These are phyloP conservation scores for Ustilaginoidea virens DNA, from an alignment of 2,329 filamentous ascomycete genomes.

Conservation along the genomic window DNA sequence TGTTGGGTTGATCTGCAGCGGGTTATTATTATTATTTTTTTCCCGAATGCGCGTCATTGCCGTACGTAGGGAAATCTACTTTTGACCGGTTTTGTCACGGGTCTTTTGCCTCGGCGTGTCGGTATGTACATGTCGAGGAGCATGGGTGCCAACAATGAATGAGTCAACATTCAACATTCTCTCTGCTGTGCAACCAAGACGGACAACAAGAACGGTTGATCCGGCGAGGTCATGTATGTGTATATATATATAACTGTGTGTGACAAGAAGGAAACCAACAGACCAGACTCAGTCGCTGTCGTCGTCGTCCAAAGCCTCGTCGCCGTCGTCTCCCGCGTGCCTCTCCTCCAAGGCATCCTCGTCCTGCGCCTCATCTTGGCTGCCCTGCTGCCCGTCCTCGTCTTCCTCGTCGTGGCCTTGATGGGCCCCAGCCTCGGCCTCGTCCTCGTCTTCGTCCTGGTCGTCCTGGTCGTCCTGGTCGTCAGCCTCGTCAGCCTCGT, in stretches of 20 bases:
- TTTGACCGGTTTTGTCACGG: too few species aligned
- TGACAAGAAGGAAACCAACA: background rate
- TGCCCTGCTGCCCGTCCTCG: conserved; percentile 20
- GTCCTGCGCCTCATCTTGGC: conserved; percentile 31
- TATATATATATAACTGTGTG: too few species aligned
- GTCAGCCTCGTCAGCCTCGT: conserved; percentile 15
- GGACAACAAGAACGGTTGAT: too few species aligned
- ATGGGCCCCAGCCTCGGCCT: too few species aligned
- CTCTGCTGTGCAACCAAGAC: too few species aligned
- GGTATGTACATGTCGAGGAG: too few species aligned
- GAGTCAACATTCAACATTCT: too few species aligned
- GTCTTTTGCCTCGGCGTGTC: too few species aligned
- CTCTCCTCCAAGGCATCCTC: conserved; percentile 32
- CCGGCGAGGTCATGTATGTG: too few species aligned
- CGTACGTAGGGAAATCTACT: too few species aligned
- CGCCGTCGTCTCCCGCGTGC: conserved; percentile 31
- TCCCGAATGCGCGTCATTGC: too few species aligned
- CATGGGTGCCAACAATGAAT: too few species aligned
- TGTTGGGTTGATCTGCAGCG: background rate
- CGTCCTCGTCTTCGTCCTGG: conserved; percentile 5
- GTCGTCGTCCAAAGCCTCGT: conserved; percentile 47
- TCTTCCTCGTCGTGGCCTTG: conserved; percentile 27
- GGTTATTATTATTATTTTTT: conserved; percentile 1
- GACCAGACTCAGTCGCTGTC: conserved; percentile 32
- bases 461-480: conserved; percentile 17